Base-by-base conservation (phyloP, 306 rosid genomes). In the Gynostemma pentaphyllum region DNA sequence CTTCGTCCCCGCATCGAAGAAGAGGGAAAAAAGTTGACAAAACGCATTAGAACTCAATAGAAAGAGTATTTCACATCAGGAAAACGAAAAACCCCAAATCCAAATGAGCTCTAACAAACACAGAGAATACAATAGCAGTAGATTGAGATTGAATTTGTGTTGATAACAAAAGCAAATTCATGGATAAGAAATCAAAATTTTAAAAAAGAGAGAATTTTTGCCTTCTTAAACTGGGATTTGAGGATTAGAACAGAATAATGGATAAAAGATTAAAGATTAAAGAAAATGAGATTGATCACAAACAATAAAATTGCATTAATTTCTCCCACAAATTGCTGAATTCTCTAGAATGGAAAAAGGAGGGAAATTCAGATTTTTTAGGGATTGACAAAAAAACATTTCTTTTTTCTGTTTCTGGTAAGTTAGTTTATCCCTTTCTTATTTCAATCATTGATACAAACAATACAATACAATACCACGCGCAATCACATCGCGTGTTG, bases 1-100 rank as follows among this genome's bases (percentile, higher is more conserved):
- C 9, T 67, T 52, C 24, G 67, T 44, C 45, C 37, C 74, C 62
- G 74, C 62, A 68, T 26, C 45, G 49, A 61, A 40, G 36, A 40
- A 61, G 28, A 12, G 13, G 0, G 24, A 8, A 23, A 60, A 7
- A 61, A 23, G 50, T 37, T 19, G 8, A 41, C 14, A 7, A 27
- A 24, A 15, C 37, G 66, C 66, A 41, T 39, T 39, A 41, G 66
- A 32, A 50, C 6, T 24, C 50, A 61, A 40, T 13, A 40, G 49
- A 23, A 61, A 29, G 16, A 41, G 16, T 39, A 46, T 24, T 22
- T 40, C 44, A 46, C 48, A 40, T 40, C 23, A 40, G 46, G 36
- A 40, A 61, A 61, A 39, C 36, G 23, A 61, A 40, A 61, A 61
- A 61, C 8, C 50, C 2, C 12, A 42, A 42, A 12, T 3, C 4